Conservation (phyloP, 306 rosid genomes). For the Acacia acuminata region DNA sequence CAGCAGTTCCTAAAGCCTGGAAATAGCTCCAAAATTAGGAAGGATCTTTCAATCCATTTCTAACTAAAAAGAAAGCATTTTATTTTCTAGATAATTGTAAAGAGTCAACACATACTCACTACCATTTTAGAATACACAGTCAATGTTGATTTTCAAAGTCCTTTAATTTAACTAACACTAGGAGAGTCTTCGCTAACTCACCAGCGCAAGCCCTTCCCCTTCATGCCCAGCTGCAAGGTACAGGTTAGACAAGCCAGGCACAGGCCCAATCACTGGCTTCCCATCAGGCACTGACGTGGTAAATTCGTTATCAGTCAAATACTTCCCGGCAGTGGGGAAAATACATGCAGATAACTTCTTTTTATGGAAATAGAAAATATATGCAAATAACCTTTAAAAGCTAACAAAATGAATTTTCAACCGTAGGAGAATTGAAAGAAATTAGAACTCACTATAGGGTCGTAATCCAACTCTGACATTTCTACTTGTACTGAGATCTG, state of each 20-base stretch:
- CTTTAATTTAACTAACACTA: slow-evolving; percentile 3
- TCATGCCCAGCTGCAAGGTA: slow-evolving; percentile 96
- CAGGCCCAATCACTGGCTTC: slow-evolving; percentile 82
- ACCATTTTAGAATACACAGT: neutral
- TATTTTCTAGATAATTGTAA: slow-evolving; percentile 16
- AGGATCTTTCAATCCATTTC: neutral
- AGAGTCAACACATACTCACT: slow-evolving; percentile 11
- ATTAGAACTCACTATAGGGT: slow-evolving; percentile 76
- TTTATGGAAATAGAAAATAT: neutral
- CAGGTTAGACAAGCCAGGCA: slow-evolving; percentile 76
- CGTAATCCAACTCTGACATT: slow-evolving; percentile 86
- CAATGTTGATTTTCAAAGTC: neutral
- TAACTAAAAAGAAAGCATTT: neutral
- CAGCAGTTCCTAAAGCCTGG: slow-evolving; percentile 92
- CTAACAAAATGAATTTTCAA: slow-evolving; percentile 11
- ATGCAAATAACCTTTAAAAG: slow-evolving; percentile 13
- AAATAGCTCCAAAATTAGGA: slow-evolving; percentile 36
- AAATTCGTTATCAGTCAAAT: slow-evolving; percentile 25
- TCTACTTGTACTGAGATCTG: slow-evolving; percentile 51
- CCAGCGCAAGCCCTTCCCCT: slow-evolving; percentile 88
- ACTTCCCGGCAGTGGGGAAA: neutral
- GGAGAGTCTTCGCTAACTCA: slow-evolving; percentile 38
- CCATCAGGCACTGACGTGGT: slow-evolving; percentile 79
- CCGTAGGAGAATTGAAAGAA: slow-evolving; percentile 25
- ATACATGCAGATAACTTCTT: neutral